A percentile compares a stretch with the other conserved stretches of the same genome.
Conservation (phyloP, 1,284 basidiomycete species). For the Austropuccinia psidii region DNA sequence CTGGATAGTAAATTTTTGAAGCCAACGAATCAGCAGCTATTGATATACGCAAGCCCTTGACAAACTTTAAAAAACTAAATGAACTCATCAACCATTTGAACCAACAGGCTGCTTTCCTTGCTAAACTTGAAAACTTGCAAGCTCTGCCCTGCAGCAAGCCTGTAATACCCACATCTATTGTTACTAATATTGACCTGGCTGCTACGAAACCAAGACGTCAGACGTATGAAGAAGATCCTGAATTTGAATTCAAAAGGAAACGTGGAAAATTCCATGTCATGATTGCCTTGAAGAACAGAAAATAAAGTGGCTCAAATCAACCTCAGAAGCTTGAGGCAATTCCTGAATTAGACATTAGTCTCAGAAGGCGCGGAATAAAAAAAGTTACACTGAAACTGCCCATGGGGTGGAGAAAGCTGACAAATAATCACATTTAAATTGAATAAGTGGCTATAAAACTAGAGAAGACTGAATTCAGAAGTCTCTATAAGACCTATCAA, state of each 20-base stretch:
- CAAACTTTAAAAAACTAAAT: background rate
- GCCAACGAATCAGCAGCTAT: too few relatives aligned
- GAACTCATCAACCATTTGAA: background rate
- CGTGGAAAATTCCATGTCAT: slow-evolving; percentile 26
- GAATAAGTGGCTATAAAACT: too few relatives aligned
- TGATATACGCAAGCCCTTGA: too few relatives aligned
- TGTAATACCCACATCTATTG: background rate
- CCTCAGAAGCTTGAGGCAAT: slow-evolving; percentile 4
- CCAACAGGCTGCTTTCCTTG: background rate
- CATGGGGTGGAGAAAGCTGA: too few relatives aligned
- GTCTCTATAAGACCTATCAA: too few relatives aligned
- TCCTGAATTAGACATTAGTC: slow-evolving; percentile 5
- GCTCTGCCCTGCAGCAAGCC: background rate
- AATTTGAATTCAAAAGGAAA: slow-evolving; percentile 12
- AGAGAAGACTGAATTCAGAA: too few relatives aligned
- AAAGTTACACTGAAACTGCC: too few relatives aligned
- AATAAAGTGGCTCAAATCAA: slow-evolving; percentile 2
- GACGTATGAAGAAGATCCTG: slow-evolving; percentile 5
- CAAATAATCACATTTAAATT: too few relatives aligned
- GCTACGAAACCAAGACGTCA: slow-evolving; percentile 1
- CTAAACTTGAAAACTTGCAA: background rate
- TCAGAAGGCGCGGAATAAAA: slow-evolving; percentile 4
- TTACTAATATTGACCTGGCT: background rate
- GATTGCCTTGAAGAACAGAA: slow-evolving; percentile 7
- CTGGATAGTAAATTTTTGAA: too few relatives aligned